phyloP scores from a whole-genome alignment of 2,329 filamentous ascomycete species.

The Cercospora beticola region DNA sequence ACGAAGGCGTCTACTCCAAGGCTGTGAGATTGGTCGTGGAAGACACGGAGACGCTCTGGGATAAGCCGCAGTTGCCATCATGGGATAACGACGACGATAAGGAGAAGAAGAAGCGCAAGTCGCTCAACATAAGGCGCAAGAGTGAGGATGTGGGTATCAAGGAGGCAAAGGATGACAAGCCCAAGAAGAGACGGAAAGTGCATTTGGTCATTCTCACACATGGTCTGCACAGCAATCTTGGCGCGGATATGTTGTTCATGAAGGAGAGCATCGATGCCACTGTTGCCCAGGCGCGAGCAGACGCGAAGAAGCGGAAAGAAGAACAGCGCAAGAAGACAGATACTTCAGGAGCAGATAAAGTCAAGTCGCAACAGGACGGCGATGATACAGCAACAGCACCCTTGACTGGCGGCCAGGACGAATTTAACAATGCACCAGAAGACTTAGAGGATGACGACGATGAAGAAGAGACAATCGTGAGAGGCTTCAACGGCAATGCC shows the following conservation, averaged over 20 bases:
- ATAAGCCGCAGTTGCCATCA: constrained; percentile 77
- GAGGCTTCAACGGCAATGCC: constrained; percentile 86
- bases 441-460: constrained; percentile 62
- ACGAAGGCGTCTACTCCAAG: constrained; percentile 78
- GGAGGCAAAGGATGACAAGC: constrained; percentile 27
- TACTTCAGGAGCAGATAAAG: constrained; percentile 11
- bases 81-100: constrained; percentile 46
- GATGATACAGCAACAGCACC: constrained; percentile 43
- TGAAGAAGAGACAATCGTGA: constrained; percentile 81
- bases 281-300: constrained; percentile 69
- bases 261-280: constrained; percentile 95
- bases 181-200: constrained; percentile 69
- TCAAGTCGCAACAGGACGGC: constrained; percentile 18
- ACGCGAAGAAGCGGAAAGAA: constrained; percentile 62
- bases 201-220: constrained; percentile 93
- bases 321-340: constrained; percentile 24
- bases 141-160: constrained; percentile 24
- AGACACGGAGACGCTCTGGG: constrained; percentile 88
- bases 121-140: constrained; percentile 17
- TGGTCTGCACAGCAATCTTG: constrained; percentile 91
- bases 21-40: constrained; percentile 77
- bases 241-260: constrained; percentile 92
- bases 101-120: constrained; percentile 24
- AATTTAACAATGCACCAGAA: constrained; percentile 39
- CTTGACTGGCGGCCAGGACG: constrained; percentile 52